These are phyloP conservation scores for Fragosphaeria purpurea DNA, from an alignment of 2,329 filamentous ascomycete genomes.

Conservation along the genomic window DNA sequence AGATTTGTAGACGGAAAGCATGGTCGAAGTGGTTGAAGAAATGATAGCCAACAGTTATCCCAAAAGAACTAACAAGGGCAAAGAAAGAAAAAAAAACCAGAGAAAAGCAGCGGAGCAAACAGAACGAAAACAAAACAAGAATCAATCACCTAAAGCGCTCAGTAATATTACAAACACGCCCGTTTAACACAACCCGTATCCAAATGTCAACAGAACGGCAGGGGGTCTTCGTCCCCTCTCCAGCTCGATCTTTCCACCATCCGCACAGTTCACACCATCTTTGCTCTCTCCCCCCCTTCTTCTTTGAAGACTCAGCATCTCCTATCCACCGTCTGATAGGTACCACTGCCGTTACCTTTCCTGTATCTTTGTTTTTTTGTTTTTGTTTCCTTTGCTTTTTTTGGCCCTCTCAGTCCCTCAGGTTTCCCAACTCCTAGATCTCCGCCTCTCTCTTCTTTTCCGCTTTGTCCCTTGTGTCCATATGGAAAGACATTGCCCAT, in stretches of 20 bases:
- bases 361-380: neutral
- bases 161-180: slow-evolving; percentile 13
- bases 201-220: neutral
- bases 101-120: neutral
- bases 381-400: neutral
- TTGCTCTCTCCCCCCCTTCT: neutral
- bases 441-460: neutral
- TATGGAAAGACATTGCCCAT: too few species aligned
- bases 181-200: neutral
- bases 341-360: slow-evolving; percentile 22
- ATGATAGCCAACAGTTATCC: slow-evolving; percentile 5
- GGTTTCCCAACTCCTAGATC: too few species aligned
- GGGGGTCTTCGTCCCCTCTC: neutral
- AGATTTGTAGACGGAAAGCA: too few species aligned
- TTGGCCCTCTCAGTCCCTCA: too few species aligned
- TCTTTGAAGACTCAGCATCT: neutral
- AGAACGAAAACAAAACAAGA: neutral
- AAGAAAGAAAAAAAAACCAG: slow-evolving; percentile 2
- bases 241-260: neutral
- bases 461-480: neutral
- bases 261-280: neutral
- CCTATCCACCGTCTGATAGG: too few species aligned
- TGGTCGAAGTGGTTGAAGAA: neutral
- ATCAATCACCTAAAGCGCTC: slow-evolving; percentile 3
- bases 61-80: neutral